A percentile compares a stretch with the other conserved stretches of the same genome.
Conservation (phyloP, 371 early-diverging fungal genomes). For the Mortierella sp. region DNA sequence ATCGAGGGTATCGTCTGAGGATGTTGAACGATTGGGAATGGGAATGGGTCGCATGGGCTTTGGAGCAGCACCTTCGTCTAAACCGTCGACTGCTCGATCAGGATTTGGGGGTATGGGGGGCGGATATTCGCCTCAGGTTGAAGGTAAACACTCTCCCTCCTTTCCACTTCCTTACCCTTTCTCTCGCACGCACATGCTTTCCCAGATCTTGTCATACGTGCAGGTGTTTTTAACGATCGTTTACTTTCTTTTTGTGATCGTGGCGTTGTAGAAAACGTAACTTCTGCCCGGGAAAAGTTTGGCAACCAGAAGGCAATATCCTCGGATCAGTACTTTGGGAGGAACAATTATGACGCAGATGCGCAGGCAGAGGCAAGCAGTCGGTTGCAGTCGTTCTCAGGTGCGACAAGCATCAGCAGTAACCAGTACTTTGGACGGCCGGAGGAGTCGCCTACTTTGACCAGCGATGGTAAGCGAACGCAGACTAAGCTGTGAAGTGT, state of each 20-base stretch:
- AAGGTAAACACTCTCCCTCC: constrained; percentile 37
- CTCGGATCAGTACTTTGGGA: constrained; percentile 91
- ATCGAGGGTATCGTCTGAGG: constrained; percentile 54
- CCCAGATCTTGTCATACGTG: too few relatives aligned
- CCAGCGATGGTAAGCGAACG: constrained; percentile 31
- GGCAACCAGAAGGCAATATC: constrained; percentile 85
- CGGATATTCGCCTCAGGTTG: constrained; percentile 41
- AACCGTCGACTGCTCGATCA: constrained; percentile 15
- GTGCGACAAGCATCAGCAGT: constrained; percentile 81
- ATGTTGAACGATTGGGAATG: constrained; percentile 81
- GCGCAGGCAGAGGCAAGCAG: constrained; percentile 71
- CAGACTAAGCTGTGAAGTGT: too few relatives aligned
- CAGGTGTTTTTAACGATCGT: not conserved
- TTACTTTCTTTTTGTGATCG: not conserved
- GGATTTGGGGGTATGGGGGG: constrained; percentile 42
- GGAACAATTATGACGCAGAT: constrained; percentile 74
- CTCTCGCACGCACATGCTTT: too few relatives aligned
- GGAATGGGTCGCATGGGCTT: constrained; percentile 84
- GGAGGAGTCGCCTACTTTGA: constrained; percentile 56
- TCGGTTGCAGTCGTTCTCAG: constrained; percentile 78
- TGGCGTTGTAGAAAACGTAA: constrained; percentile 19
- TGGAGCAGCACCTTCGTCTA: constrained; percentile 54
- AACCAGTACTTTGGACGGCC: constrained; percentile 86
- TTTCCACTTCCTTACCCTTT: too few relatives aligned
- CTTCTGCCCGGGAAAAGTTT: constrained; percentile 74